Evolutionary conservation across 2,329 filamentous ascomycete genomes (phyloP).

Genomic region (Fusarium marasasianum): DNA sequence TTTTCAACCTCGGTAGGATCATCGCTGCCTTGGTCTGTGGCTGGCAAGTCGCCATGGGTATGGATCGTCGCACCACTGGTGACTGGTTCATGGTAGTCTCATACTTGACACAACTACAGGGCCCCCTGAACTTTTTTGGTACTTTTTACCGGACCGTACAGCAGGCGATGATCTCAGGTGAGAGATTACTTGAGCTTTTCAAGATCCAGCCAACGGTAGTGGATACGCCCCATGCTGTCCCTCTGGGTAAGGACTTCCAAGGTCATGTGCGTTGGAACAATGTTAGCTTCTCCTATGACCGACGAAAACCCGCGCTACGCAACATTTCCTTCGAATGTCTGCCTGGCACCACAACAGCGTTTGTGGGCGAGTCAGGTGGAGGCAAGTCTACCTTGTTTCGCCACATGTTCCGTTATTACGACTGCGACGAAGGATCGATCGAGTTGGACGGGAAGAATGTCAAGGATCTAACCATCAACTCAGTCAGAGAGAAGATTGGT

Average conservation of each 20-base stretch:
- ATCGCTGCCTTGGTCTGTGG: conserved; percentile 78
- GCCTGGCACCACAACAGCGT: conserved; percentile 92
- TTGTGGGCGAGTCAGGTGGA: conserved; percentile 95
- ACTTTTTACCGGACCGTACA: conserved; percentile 97
- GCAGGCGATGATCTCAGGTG: conserved; percentile 96
- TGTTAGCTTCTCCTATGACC: conserved; percentile 91
- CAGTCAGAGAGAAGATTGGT: conserved; percentile 88
- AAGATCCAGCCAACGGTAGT: conserved; percentile 94
- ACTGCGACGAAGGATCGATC: conserved; percentile 81
- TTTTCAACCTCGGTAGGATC: conserved; percentile 81
- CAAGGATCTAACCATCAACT: conserved; percentile 89
- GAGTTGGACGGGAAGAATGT: conserved; percentile 87
- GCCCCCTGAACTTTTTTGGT: conserved; percentile 86
- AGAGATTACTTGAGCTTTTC: conserved; percentile 94
- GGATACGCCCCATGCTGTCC: conserved; percentile 73
- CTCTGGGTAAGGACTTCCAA: conserved; percentile 70
- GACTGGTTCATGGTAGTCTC: conserved; percentile 79
- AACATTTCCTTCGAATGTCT: conserved; percentile 85
- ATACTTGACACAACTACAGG: conserved; percentile 82
- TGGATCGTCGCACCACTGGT: conserved; percentile 71
- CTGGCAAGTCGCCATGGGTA: conserved; percentile 77
- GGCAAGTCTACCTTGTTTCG: conserved; percentile 98
- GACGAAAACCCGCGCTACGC: conserved; percentile 83
- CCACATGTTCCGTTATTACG: conserved; percentile 96
- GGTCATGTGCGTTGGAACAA: conserved; percentile 89